These are phyloP conservation scores for Pyrenula massariospora DNA, from an alignment of 495 filamentous ascomycete genomes.

Conservation along the genomic window DNA sequence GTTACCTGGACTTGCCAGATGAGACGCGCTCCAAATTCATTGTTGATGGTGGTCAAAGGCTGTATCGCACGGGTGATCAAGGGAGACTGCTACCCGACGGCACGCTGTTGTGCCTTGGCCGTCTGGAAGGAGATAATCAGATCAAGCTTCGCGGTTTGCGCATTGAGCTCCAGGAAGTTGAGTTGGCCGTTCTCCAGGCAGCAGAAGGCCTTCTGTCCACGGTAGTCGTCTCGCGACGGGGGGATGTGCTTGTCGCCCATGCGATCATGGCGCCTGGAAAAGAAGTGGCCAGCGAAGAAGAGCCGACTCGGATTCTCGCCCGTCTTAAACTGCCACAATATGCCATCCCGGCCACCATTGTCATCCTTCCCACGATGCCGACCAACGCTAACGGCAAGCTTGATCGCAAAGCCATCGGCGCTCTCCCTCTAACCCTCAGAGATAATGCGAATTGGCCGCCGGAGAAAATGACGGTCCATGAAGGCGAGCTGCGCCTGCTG, in stretches of 20 bases:
- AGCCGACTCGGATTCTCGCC: neutral
- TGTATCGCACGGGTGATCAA: slow-evolving; percentile 15
- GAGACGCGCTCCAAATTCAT: slow-evolving; percentile 22
- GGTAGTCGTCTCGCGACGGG: slow-evolving; percentile 15
- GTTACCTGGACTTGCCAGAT: slow-evolving; percentile 30
- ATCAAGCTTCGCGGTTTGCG: slow-evolving; percentile 41
- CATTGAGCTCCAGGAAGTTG: slow-evolving; percentile 39
- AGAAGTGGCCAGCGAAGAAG: neutral
- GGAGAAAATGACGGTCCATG: slow-evolving; percentile 2
- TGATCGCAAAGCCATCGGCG: slow-evolving; percentile 13
- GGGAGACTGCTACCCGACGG: slow-evolving; percentile 17
- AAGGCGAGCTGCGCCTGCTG: slow-evolving; percentile 11
- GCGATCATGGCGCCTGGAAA: slow-evolving; percentile 4
- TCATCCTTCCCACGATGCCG: slow-evolving; percentile 16
- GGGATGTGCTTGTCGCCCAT: slow-evolving; percentile 16
- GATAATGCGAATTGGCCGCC: neutral
- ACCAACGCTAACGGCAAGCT: slow-evolving; percentile 17
- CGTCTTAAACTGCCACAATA: slow-evolving; percentile 25
- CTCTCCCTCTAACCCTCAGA: slow-evolving; percentile 4
- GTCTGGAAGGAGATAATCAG: slow-evolving; percentile 32
- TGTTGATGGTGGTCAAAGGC: slow-evolving; percentile 13
- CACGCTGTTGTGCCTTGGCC: slow-evolving; percentile 19
- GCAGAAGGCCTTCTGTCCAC: slow-evolving; percentile 14
- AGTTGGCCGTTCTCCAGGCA: slow-evolving; percentile 19
- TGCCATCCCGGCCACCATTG: slow-evolving; percentile 16